Conservation (phyloP, 2,329 filamentous ascomycete genomes). For the Paraconiothyrium brasiliense region DNA sequence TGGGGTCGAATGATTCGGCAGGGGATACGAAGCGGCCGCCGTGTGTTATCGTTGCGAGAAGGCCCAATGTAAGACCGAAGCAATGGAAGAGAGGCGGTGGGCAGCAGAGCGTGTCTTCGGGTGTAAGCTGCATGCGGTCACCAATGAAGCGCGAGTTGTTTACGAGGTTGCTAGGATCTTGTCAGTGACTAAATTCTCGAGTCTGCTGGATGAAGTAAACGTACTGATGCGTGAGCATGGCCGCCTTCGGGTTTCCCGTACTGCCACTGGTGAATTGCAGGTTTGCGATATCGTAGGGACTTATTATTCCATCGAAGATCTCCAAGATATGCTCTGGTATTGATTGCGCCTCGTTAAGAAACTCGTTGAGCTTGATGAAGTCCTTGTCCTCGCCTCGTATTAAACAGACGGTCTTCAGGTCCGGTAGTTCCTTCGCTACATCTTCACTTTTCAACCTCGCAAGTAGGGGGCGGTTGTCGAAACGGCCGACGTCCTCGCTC, state of each 20-base stretch:
- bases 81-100: slow-evolving; percentile 87
- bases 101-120: slow-evolving; percentile 76
- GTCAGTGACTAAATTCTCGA: slow-evolving; percentile 4
- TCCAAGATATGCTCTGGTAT: slow-evolving; percentile 47
- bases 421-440: slow-evolving; percentile 30
- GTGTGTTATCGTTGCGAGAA: slow-evolving; percentile 77
- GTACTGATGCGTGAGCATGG: slow-evolving; percentile 52
- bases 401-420: slow-evolving; percentile 43
- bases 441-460: slow-evolving; percentile 36
- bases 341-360: slow-evolving; percentile 54
- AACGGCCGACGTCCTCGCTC: slow-evolving; percentile 72
- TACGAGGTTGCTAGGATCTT: slow-evolving; percentile 43
- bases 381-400: slow-evolving; percentile 50
- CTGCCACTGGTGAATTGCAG: slow-evolving; percentile 52
- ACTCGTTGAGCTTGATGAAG: slow-evolving; percentile 68
- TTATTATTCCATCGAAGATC: slow-evolving; percentile 47
- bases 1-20: slow-evolving; percentile 73
- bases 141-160: slow-evolving; percentile 60
- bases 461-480: slow-evolving; percentile 71
- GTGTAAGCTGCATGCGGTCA: slow-evolving; percentile 75
- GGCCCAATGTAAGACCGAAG: slow-evolving; percentile 80
- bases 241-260: slow-evolving; percentile 50
- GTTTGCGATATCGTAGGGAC: slow-evolving; percentile 47
- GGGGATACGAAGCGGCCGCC: slow-evolving; percentile 81
- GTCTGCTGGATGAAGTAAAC: not conserved